Percentiles rank a stretch among this genome's conserved stretches.
Conservation (phyloP, 1,284 basidiomycete genomes). For the Ceratobasidium sp. region DNA sequence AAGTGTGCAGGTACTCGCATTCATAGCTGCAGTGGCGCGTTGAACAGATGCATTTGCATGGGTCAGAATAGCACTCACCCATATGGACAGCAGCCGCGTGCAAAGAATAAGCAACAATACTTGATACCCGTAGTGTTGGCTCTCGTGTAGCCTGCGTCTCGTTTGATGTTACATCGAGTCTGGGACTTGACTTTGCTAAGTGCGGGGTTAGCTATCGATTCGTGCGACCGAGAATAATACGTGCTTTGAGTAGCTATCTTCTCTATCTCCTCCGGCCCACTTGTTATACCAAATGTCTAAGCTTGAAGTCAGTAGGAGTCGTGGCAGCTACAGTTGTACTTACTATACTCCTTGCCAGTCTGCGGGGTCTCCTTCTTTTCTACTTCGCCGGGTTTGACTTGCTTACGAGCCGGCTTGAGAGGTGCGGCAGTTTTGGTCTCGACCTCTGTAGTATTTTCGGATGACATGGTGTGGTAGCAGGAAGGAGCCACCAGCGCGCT, state of each 20-base stretch:
- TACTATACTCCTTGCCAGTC: constrained; percentile 95
- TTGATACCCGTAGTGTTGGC: constrained; percentile 90
- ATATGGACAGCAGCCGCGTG: constrained; percentile 96
- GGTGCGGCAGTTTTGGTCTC: constrained; percentile 57
- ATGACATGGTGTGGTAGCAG: constrained; percentile 6
- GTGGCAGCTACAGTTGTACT: constrained; percentile 53
- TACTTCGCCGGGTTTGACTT: constrained; percentile 89
- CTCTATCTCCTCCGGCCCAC: constrained; percentile 95
- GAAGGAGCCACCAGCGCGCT: neutral
- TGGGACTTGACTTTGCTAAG: constrained; percentile 91
- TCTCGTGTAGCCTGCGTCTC: constrained; percentile 91
- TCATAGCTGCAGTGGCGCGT: constrained; percentile 67
- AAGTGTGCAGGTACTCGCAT: constrained; percentile 92
- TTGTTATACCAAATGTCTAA: constrained; percentile 99
- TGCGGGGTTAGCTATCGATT: neutral
- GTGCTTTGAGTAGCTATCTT: constrained; percentile 91
- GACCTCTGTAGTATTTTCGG: constrained; percentile 28
- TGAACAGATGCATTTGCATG: neutral
- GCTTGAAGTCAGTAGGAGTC: constrained; percentile 47
- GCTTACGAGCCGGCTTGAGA: constrained; percentile 84
- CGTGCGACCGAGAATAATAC: constrained; percentile 50
- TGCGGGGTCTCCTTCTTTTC: constrained; percentile 89
- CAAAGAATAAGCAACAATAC: constrained; percentile 95
- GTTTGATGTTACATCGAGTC: constrained; percentile 88
- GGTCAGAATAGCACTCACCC: constrained; percentile 60